Conservation (phyloP, 2,329 filamentous ascomycete genomes). For the Fusarium papillatum region DNA sequence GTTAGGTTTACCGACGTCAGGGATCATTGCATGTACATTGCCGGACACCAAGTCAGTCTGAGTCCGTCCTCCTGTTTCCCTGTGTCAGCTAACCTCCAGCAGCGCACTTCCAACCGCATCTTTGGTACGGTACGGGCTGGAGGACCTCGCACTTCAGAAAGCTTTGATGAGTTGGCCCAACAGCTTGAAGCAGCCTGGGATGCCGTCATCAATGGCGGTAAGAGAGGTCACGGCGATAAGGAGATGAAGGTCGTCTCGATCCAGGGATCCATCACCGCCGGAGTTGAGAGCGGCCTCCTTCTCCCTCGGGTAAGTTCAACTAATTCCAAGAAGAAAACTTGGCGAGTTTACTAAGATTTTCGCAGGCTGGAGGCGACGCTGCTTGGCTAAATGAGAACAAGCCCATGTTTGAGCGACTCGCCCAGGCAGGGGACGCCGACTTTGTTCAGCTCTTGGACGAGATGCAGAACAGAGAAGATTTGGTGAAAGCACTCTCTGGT, state of each 20-base stretch:
- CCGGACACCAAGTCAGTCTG: no score
- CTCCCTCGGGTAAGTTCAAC: neutral
- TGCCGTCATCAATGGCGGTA: no score
- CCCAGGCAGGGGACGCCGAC: neutral
- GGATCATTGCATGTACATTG: no score
- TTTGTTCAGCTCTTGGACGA: neutral
- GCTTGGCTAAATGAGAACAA: neutral
- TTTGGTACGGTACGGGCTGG: no score
- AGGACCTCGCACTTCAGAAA: no score
- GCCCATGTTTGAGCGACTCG: neutral
- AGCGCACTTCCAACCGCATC: no score
- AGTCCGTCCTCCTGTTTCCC: no score
- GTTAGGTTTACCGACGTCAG: no score
- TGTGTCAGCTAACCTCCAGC: no score
- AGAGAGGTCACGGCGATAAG: neutral
- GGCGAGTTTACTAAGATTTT: neutral
- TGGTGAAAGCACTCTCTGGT: neutral
- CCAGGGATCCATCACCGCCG: neutral
- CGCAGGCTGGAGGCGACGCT: neutral
- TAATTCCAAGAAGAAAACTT: neutral
- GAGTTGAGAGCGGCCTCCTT: neutral
- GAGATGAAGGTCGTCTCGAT: neutral
- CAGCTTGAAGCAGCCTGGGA: no score
- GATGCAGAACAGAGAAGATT: neutral
- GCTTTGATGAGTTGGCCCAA: no score